Conservation (phyloP, 2,329 filamentous ascomycete genomes). For the Arthrocladium fulminans region DNA sequence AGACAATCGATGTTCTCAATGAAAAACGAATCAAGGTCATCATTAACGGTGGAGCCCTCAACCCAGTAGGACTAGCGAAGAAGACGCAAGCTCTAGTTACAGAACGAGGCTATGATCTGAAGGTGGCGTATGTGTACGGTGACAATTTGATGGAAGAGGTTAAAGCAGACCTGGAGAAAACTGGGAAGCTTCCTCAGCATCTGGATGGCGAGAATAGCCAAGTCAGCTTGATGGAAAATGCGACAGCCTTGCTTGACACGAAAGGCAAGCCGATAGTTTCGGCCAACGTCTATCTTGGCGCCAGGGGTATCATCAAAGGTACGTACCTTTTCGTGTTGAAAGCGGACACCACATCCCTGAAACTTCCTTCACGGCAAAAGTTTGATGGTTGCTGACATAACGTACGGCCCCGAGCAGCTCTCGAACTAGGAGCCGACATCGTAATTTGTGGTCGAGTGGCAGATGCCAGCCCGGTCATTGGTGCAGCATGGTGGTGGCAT, state of each 20-base stretch:
- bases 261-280: conserved; percentile 32
- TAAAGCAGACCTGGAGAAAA: conserved; percentile 28
- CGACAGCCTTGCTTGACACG: conserved; percentile 32
- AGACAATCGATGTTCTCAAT: conserved; percentile 39
- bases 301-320: conserved; percentile 38
- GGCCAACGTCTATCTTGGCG: conserved; percentile 48
- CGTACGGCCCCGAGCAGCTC: conserved; percentile 12
- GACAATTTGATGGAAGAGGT: conserved; percentile 36
- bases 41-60: conserved; percentile 48
- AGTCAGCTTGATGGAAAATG: conserved; percentile 29
- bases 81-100: conserved; percentile 24
- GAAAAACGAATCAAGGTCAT: conserved; percentile 46
- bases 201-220: conserved; percentile 34
- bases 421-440: conserved; percentile 39
- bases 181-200: conserved; percentile 30
- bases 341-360: not conserved
- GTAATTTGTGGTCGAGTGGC: conserved; percentile 43
- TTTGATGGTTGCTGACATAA: not conserved
- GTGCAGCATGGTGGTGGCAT: conserved; percentile 49
- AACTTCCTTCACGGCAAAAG: too few relatives aligned
- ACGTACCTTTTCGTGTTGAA: too few relatives aligned
- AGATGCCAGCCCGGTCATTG: conserved; percentile 47
- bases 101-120: conserved; percentile 30
- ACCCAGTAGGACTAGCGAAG: conserved; percentile 43
- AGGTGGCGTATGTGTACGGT: conserved; percentile 39